Evolutionary conservation across 371 early-diverging fungal species (phyloP).

Genomic region (Mortierella sp.): DNA sequence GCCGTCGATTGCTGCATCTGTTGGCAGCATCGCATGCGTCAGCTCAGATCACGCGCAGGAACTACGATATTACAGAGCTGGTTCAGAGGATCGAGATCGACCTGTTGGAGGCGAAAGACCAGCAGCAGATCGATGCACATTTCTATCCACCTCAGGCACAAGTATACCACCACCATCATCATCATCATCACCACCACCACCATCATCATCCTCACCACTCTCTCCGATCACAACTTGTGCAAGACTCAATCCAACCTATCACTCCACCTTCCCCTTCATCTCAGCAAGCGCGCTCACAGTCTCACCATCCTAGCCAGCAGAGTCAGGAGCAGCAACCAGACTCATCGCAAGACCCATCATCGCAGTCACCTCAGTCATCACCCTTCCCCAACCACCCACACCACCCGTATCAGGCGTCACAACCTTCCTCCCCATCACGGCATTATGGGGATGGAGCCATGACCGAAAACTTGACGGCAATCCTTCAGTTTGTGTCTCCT

Average conservation of each 20-base stretch:
- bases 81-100: conserved; percentile 49
- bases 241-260: too few relatives aligned
- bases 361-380: not conserved
- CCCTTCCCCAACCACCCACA: too few relatives aligned
- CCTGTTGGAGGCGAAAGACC: conserved; percentile 35
- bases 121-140: not conserved
- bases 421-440: not conserved
- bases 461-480: conserved; percentile 32
- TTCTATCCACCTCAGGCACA: not conserved
- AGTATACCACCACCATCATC: not conserved
- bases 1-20: conserved; percentile 40
- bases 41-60: conserved; percentile 44
- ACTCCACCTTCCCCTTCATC: too few relatives aligned
- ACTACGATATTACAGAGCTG: conserved; percentile 51
- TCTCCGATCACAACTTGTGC: too few relatives aligned
- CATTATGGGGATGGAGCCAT: conserved; percentile 13
- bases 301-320: not conserved
- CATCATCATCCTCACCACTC: not conserved
- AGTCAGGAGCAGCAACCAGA: conserved; percentile 4
- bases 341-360: not conserved
- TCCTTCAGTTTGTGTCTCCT: conserved; percentile 38
- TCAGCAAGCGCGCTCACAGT: not conserved
- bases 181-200: not conserved
- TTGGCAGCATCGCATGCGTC: conserved; percentile 46
- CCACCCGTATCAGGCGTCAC: too few relatives aligned